Conservation (phyloP, 176 grass and related monocot species). For the Thalia dealbata region DNA sequence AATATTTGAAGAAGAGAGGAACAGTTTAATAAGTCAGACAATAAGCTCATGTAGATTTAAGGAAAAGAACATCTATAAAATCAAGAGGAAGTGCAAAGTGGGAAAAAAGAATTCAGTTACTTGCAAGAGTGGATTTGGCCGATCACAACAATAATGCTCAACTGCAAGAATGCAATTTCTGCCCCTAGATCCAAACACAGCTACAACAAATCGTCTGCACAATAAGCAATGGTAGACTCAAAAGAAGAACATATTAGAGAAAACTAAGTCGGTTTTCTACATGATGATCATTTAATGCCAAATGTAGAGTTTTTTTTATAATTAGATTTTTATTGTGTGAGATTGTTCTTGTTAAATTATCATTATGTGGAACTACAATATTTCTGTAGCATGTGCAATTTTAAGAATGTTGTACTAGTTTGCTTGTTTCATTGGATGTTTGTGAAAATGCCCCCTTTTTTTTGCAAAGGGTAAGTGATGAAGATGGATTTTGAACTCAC, state of each 20-base stretch:
- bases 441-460: no score
- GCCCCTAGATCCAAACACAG: conserved; percentile 58
- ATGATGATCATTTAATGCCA: no score
- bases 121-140: conserved; percentile 87
- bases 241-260: background rate
- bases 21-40: background rate
- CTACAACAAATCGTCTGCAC: conserved; percentile 60
- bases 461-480: no score
- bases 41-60: background rate
- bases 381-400: no score
- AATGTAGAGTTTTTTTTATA: no score
- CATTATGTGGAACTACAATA: no score
- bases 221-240: background rate
- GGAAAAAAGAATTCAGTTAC: conserved; percentile 23
- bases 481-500: no score
- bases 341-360: no score
- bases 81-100: background rate
- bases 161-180: conserved; percentile 70
- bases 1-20: background rate
- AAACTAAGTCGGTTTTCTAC: background rate
- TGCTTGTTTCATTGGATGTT: no score
- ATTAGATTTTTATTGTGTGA: no score
- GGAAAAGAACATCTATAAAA: conserved; percentile 2
- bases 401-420: no score
- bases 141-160: conserved; percentile 83